Evolutionary conservation across 306 rosid genomes (phyloP), one percentile per base, ranked within the genome.

Genomic region (Inga leiocalycina): DNA sequence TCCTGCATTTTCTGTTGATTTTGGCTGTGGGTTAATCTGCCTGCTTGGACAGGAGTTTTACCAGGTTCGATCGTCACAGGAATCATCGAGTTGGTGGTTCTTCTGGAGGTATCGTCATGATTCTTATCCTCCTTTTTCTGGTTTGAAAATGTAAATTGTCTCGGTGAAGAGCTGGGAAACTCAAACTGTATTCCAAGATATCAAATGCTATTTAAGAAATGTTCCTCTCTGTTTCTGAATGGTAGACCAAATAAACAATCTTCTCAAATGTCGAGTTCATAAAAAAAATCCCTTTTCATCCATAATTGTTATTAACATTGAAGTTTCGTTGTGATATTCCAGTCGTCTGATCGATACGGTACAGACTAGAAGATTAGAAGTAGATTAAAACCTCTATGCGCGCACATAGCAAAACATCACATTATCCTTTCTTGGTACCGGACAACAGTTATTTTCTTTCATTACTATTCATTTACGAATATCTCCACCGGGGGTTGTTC

Each of bases 31-130:
- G 84, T 59, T 56, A 80, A 30, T 91, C 93, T 5, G 86, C 89
- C 79, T 86, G 76, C 84, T 20, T 89, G 10, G 95, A 96, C 80
- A 77, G 49, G 49, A 84, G 90, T 78, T 80, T 85, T 9, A 67
- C 91, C 35, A 89, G 88, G 85, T 91, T 90, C 30, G 99, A 94
- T 82, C 94, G 92, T 41, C 30, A 91, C 59, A 94, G 97, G 98
- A 94, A 92, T 80, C 94, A 94, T 75, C 90, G 97, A 79, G 95
- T 92, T 75, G 88, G 92, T 24, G 98, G 99, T 82, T 94, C 99
- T 81, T 94, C 98, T 0, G 84, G 88, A 5, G 97, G 99, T 77
- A 90, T 94, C 35, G 41, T 91, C 39, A 49, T 85, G 10, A 79
- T 88, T 80, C 93, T 96, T 52, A 37, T 91, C 71, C 45, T 96